Percentiles rank a stretch among this genome's conserved stretches.
Evolutionary conservation across 2,329 filamentous ascomycete species (phyloP).

Genomic region (Ceratocystiopsis sp.): DNA sequence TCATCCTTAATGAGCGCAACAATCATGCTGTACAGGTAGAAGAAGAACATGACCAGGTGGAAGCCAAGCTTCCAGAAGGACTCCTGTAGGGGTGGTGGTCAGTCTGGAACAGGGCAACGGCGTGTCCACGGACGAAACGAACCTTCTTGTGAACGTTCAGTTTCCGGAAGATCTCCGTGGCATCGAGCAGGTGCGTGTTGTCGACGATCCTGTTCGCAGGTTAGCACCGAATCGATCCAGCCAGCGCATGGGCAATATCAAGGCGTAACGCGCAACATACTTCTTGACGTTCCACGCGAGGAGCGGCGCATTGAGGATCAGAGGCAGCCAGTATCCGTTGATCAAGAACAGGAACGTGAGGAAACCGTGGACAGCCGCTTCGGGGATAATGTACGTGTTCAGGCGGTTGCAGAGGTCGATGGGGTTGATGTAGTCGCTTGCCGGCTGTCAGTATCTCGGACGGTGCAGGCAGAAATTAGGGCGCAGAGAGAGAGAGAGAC

Average conservation of each 20-base stretch:
- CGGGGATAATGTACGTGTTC: conserved; percentile 98
- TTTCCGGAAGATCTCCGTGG: conserved; percentile 98
- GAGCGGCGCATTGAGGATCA: conserved; percentile 82
- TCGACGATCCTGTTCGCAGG: conserved; percentile 59
- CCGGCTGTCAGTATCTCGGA: conserved; percentile 11
- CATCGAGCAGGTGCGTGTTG: conserved; percentile 91
- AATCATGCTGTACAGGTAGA: conserved; percentile 98
- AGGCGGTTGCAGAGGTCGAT: conserved; percentile 99
- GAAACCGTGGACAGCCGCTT: conserved; percentile 94
- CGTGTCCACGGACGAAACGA: conserved; percentile 8
- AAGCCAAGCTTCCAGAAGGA: conserved; percentile 98
- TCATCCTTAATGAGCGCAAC: conserved; percentile 95
- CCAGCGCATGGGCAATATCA: background rate
- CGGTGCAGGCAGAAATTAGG: background rate
- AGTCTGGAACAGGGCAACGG: background rate
- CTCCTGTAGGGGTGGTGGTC: conserved; percentile 41
- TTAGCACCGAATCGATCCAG: background rate
- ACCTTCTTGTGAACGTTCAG: conserved; percentile 99
- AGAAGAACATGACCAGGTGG: conserved; percentile 99
- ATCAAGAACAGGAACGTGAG: conserved; percentile 91
- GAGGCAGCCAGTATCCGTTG: conserved; percentile 95
- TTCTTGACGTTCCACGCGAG: conserved; percentile 94
- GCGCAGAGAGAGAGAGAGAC: conserved; percentile 17
- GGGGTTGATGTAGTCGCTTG: conserved; percentile 97
- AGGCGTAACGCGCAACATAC: conserved; percentile 41